Percentiles rank a stretch among this genome's conserved stretches.
Conservation (phyloP, 2,329 filamentous ascomycete genomes). For the Xylariaceae sp. region DNA sequence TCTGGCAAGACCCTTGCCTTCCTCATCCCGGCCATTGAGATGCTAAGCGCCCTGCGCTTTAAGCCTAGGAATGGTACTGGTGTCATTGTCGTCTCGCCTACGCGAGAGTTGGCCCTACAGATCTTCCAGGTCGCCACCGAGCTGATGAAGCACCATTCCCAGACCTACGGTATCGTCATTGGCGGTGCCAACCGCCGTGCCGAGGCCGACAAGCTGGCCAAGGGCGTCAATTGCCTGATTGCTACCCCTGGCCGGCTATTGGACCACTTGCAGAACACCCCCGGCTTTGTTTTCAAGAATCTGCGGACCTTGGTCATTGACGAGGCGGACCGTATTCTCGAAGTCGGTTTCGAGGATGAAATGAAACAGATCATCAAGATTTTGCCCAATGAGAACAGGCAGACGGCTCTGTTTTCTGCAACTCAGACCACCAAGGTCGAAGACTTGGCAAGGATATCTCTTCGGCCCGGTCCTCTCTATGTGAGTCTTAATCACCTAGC, state of each 20-base stretch:
- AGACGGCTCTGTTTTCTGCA: conserved; percentile 98
- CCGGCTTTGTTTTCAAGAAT: conserved; percentile 61
- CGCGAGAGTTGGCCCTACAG: conserved; percentile 87
- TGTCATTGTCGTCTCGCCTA: conserved; percentile 88
- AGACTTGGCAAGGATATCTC: conserved; percentile 89
- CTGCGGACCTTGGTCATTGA: conserved; percentile 87
- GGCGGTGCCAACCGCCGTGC: conserved; percentile 87
- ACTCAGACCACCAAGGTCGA: conserved; percentile 99
- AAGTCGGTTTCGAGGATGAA: conserved; percentile 98
- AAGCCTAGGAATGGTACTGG: conserved; percentile 89
- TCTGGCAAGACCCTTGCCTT: conserved; percentile 96
- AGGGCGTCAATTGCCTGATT: conserved; percentile 92
- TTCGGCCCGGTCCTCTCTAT: conserved; percentile 86
- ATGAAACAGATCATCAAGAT: conserved; percentile 97
- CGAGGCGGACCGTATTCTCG: conserved; percentile 92
- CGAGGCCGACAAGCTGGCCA: conserved; percentile 88
- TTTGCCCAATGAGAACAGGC: conserved; percentile 76
- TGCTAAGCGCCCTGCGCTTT: conserved; percentile 84
- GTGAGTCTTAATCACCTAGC: not conserved
- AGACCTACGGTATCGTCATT: conserved; percentile 92
- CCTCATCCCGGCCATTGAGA: conserved; percentile 89
- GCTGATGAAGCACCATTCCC: conserved; percentile 86
- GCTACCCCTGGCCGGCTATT: conserved; percentile 89
- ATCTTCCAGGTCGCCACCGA: conserved; percentile 95
- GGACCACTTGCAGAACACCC: conserved; percentile 91